Evolutionary conservation across 2,329 filamentous ascomycete species (phyloP), one percentile per base, ranked within the genome.

Genomic region (Bipolaris oryzae): DNA sequence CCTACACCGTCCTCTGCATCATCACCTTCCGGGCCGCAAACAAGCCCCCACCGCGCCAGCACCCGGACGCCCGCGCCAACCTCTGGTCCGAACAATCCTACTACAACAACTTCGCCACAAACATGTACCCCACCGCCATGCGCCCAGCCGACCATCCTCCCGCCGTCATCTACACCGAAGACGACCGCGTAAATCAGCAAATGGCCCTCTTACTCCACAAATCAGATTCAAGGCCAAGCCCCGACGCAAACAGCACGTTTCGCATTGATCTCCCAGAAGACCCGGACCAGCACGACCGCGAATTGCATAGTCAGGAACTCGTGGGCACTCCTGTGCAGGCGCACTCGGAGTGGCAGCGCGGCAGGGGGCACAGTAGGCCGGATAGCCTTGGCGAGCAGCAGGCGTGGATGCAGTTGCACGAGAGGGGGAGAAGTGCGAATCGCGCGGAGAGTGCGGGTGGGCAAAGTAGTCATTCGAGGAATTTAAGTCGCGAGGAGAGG

Each of bases 141-240:
- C 67, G 61, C 46, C 63, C 68, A n/a, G 64, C 66, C 13, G 62
- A 64, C 18, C 63, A 62, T n/a, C 67, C 71, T 4, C 68, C 68
- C 15, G 60, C 66, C 21, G 33, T 63, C 3, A 52, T 67, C 0
- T 61, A 80, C 51, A 75, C 76, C 20, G 81, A 84, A 63, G 79
- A 82, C 51, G 81, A 83, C 47, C 72, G 77, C 57, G 79, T 81
- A 55, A 78, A 80, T 28, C 79, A 81, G 61, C 81, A 83, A 58
- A 81, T 82, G 77, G 75, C 80, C n/a, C 74, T 78, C 59, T 73
- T 84, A 0, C 76, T 82, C 15, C 66, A 74, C 53, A 72, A 72
- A 53, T 61, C 63, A 23, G 74, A 79, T 44, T 53, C 67, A 3
- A 69, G 72, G 58, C 58, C 71, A 18, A 68, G 70, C 53, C 58